A percentile compares a stretch with the other conserved stretches of the same genome.
phyloP scores from a whole-genome alignment of 331 rosid species.

The Acacia concinna region DNA sequence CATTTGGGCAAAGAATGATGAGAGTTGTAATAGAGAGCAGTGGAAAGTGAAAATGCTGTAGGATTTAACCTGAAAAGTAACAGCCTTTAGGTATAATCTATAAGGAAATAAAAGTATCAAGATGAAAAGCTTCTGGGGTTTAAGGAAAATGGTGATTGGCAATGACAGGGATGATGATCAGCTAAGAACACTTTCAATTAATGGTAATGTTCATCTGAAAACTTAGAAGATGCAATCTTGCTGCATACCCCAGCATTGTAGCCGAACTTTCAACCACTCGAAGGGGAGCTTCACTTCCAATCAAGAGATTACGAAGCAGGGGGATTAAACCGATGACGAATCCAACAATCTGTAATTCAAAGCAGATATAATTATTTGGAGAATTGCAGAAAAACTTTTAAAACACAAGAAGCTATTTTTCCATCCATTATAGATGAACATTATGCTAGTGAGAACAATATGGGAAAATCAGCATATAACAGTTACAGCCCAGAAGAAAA shows the following conservation, averaged over 20 bases:
- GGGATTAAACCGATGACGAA: constrained; percentile 44
- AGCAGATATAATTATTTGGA: not conserved
- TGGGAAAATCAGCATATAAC: not conserved
- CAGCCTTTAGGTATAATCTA: not conserved
- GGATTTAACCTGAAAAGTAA: not conserved
- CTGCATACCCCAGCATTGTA: constrained; percentile 48
- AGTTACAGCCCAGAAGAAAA: not conserved
- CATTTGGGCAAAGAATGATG: not conserved
- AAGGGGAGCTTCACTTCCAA: constrained; percentile 48
- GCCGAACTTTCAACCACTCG: constrained; percentile 45
- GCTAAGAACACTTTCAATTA: not conserved
- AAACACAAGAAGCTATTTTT: not conserved
- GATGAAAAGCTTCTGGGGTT: not conserved
- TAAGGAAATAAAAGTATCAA: not conserved
- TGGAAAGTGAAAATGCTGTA: not conserved
- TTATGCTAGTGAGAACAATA: not conserved
- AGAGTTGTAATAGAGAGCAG: not conserved
- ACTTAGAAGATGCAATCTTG: not conserved
- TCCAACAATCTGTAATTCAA: constrained; percentile 35
- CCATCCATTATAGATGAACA: not conserved
- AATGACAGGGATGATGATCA: not conserved
- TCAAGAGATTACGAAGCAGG: constrained; percentile 29
- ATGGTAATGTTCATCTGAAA: not conserved
- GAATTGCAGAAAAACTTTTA: not conserved
- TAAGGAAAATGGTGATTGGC: not conserved